Base-by-base conservation (phyloP, 805 yeast species). In the Candida suzukii region DNA sequence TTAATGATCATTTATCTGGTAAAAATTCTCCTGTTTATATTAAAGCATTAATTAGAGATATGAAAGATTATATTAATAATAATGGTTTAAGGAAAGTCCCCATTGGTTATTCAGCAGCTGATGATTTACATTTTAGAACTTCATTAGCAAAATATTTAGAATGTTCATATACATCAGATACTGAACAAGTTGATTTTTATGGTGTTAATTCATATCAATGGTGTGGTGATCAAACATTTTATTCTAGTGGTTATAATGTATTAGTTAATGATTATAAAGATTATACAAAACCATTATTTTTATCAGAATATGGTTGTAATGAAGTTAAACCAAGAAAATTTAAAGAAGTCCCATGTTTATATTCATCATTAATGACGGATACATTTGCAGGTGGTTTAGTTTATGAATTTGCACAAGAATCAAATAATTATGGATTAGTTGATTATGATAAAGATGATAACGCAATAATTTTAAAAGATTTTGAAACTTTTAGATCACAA, bases 101-200 rank as follows among this genome's bases (percentile, higher is more conserved):
- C 0, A 86, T 91, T 29, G 98, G 98, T 0, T 91, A 91, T 59
- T 88, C 97, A 0, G 97, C 98, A 0, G 98, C 97, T 1, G 98
- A 91, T 63, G 97, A 90, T 54, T 70, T 90, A 45, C 63, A 70
- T 39, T 90, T 76, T 61, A 70, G 98, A 52, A 74, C 76, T 9
- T 74, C 96, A 0, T 69, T 90, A 37, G 83, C 96, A 0, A 73
- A 78, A 43, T 91, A 85, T 57, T 70, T 91, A 42, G 91, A 83
- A 52, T 90, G 97, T 53, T 73, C 78, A 20, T 78, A 76, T 18
- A 70, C 69, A 2, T 61, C 63, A 14, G 63, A 72, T 0, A 48
- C 56, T 3, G 83, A 79, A 39, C 61, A 80, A 2, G 80, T 83
- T 16, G 98, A 91, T 56, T 83, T 83, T 51, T 83, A 83, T 56